Evolutionary conservation across 345 rosid species (phyloP), one percentile per base, ranked within the genome.

Genomic region (Camelina neglecta): DNA sequence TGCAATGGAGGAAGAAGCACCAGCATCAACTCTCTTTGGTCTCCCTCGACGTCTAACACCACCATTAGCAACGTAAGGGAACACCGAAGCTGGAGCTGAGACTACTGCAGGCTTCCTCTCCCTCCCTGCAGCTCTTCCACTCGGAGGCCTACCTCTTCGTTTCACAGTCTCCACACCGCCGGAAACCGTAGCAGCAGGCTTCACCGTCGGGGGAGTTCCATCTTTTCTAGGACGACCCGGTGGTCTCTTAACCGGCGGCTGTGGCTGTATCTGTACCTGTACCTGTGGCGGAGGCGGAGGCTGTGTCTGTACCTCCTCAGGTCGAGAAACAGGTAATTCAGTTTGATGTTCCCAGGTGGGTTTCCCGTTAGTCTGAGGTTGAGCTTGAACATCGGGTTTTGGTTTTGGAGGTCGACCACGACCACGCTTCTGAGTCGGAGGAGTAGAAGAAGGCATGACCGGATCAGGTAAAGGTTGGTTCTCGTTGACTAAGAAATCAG

Each of bases 361-460:
- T 2, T 50, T 71, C 13, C 65, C 83, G 31, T 80, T 75, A 48
- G 47, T 57, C 54, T 71, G 83, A 51, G 60, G 7, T n/a, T 62
- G 75, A 56, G 1, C 57, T 47, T 47, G 44, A 50, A 21, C 47
- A 26, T 78, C 73, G 1, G 80, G 67, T 60, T 81, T 84, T 6
- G 75, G 21, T 77, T 89, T 91, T 0, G 92, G 89, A 8, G 97
- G 97, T 29, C 97, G 84, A 18, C 97, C 94, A 2, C 97, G 94
- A 47, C 88, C 85, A 13, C 88, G 72, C 54, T 85, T 90, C 21
- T 75, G 69, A 72, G 80, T 42, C 23, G 12, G 72, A 45, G 72
- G 71, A 41, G 75, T 4, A 3, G 65, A 23, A 67, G 48, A 6
- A 15, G 24, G 44, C 13, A 8, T 81, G 76, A 3, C 84, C 11